Evolutionary conservation across 2,329 filamentous ascomycete genomes (phyloP).

Genomic region (Chalaropsis thielavioides): DNA sequence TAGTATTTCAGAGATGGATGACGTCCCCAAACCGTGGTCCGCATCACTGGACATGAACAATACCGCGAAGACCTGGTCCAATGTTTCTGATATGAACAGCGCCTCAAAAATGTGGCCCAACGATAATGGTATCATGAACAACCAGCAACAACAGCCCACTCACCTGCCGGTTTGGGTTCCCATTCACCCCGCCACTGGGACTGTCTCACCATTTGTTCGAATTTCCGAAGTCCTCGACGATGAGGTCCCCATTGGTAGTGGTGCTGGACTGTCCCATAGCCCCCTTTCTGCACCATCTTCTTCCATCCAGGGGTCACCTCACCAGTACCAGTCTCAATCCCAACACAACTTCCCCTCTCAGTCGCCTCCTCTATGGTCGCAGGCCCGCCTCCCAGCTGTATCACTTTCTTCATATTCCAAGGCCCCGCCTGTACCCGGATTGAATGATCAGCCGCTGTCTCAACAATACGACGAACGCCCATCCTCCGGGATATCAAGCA

Average conservation of each 20-base stretch:
- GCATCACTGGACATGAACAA: not conserved
- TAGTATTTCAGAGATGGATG: not conserved
- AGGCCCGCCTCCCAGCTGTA: slow-evolving; percentile 12
- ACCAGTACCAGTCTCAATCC: slow-evolving; percentile 12
- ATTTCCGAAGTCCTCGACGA: slow-evolving; percentile 15
- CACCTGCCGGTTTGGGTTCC: slow-evolving; percentile 16
- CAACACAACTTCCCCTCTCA: slow-evolving; percentile 5
- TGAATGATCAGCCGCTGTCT: slow-evolving; percentile 10
- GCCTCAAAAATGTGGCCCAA: slow-evolving; percentile 5
- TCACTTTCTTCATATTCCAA: slow-evolving; percentile 7
- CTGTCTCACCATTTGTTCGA: slow-evolving; percentile 12
- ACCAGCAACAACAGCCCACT: slow-evolving; percentile 4
- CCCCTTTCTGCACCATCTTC: slow-evolving; percentile 12
- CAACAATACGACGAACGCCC: slow-evolving; percentile 15
- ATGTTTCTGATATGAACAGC: not conserved
- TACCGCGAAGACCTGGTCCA: not conserved
- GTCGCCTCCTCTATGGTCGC: slow-evolving; percentile 13
- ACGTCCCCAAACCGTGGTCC: not conserved
- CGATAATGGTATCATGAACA: not conserved
- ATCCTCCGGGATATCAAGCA: slow-evolving; percentile 14
- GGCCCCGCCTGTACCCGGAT: not conserved
- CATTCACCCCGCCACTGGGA: slow-evolving; percentile 12
- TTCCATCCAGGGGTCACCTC: slow-evolving; percentile 15
- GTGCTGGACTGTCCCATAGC: slow-evolving; percentile 4
- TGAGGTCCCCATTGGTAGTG: slow-evolving; percentile 6